Evolutionary conservation across 2,329 filamentous ascomycete genomes (phyloP).

Genomic region (Parascedosporium putredinis): DNA sequence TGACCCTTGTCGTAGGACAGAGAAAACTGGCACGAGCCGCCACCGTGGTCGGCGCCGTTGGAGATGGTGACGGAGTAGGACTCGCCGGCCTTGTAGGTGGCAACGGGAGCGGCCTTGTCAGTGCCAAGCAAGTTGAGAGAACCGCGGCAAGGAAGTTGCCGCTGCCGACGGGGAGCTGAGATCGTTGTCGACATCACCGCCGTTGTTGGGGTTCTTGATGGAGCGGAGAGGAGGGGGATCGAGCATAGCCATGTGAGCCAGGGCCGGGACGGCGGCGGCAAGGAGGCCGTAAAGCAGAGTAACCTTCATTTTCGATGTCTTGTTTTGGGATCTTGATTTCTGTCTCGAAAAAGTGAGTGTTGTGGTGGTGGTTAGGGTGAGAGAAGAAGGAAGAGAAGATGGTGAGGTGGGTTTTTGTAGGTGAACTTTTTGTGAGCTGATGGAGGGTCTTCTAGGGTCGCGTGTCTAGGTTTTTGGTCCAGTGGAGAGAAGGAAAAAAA

Average conservation of each 20-base stretch:
- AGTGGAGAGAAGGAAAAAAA: neutral
- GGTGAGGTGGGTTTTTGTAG: too few species aligned
- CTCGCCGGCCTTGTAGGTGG: conserved; percentile 51
- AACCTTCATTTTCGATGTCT: conserved; percentile 29
- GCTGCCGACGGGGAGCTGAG: conserved; percentile 62
- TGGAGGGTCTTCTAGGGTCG: too few species aligned
- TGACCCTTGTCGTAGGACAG: conserved; percentile 63
- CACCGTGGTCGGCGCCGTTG: conserved; percentile 53
- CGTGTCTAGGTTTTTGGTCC: neutral
- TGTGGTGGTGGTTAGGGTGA: too few species aligned
- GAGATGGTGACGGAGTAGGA: conserved; percentile 52
- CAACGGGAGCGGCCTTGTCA: conserved; percentile 39
- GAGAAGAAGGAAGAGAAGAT: too few species aligned
- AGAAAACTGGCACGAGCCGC: conserved; percentile 67
- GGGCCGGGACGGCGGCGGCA: conserved; percentile 30
- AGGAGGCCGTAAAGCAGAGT: conserved; percentile 28
- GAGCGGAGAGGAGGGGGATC: conserved; percentile 41
- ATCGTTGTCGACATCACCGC: conserved; percentile 52
- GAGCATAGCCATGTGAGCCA: conserved; percentile 48
- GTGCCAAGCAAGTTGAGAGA: conserved; percentile 39
- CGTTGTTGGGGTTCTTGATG: conserved; percentile 38
- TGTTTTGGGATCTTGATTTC: neutral
- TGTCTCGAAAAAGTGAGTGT: too few species aligned
- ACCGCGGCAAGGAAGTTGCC: conserved; percentile 66
- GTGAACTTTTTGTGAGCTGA: too few species aligned